phyloP scores from a whole-genome alignment of 495 filamentous ascomycete species.

The Neurospora sp. region DNA sequence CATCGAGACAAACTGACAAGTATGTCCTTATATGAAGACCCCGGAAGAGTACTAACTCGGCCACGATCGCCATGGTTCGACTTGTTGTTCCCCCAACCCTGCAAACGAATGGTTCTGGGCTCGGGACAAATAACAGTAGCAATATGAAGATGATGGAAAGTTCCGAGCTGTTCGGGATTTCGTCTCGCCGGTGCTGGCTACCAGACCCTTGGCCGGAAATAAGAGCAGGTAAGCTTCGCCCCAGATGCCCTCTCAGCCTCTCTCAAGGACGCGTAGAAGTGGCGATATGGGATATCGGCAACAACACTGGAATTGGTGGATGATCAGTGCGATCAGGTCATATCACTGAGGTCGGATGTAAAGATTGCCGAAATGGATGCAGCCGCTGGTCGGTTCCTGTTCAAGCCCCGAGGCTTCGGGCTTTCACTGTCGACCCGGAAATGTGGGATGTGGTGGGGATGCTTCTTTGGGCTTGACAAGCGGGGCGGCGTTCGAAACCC shows the following conservation, averaged over 20 bases:
- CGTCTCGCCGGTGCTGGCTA: neutral
- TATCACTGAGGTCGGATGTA: slow-evolving; percentile 12
- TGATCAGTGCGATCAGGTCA: slow-evolving; percentile 17
- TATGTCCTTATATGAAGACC: neutral
- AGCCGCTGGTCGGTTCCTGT: neutral
- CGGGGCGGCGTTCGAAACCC: neutral
- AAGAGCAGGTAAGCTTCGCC: neutral
- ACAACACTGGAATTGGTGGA: neutral
- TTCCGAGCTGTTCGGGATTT: neutral
- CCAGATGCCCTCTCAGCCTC: neutral
- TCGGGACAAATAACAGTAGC: neutral
- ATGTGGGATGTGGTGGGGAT: neutral
- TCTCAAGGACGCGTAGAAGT: slow-evolving; percentile 18
- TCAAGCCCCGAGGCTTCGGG: neutral
- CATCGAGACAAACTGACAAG: neutral
- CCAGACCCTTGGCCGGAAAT: neutral
- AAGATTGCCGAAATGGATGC: slow-evolving; percentile 11
- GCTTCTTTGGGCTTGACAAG: neutral
- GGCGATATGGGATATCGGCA: slow-evolving; percentile 14
- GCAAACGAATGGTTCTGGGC: neutral
- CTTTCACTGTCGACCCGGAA: neutral
- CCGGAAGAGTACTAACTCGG: slow-evolving; percentile 44
- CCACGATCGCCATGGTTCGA: slow-evolving; percentile 52
- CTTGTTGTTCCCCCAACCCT: neutral
- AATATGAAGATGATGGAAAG: neutral